Evolutionary conservation across 192 early-diverging fungal species (phyloP), one percentile per base, ranked within the genome.

Genomic region (Linderina pennispora): DNA sequence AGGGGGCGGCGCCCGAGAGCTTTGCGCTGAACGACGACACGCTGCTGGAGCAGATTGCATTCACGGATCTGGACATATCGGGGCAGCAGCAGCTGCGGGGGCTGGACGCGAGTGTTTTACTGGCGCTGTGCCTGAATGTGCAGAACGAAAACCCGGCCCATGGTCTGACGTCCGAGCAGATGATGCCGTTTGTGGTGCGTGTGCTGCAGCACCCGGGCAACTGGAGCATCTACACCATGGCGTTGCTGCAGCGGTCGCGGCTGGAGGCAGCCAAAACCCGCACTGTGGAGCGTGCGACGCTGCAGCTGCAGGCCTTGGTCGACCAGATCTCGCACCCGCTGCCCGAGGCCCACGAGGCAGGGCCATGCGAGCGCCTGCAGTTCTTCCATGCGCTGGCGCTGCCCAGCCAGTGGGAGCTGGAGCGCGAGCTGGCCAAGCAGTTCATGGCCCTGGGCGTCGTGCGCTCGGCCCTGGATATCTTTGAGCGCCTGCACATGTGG

Each of bases 141-240:
- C 89, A 92, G 44, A 96, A 96, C 73, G 88, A 86, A 21, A 99
- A 95, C 47, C 92, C 94, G 8, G 80, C 70, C 5, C 81, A 99
- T 48, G 97, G 93, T 23, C 74, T 99, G 18, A 99, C 97, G 6
- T 77, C 77, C 22, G 94, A 99, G 65, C 84, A 97, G 75, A 99
- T 99, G 97, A 65, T 80, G 31, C 93, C 97, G 15, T 99, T 88
- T 61, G 89, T 96, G 3, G 64, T 79, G 40, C 84, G 94, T 36
- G 91, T 97, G 7, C 65, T 97, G 34, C 86, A 89, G 50, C 89
- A 94, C 48, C 78, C 91, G 40, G 91, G 90, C 74, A 99, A 99
- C 74, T 99, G 94, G 94, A 91, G 89, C 62, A 89, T 99, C 13
- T 85, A 96, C 74, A 94, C 97, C 20, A 94, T 96, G 91, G 94